Base-by-base conservation (phyloP, 306 rosid species). In the Chamaecrista fasciculata region DNA sequence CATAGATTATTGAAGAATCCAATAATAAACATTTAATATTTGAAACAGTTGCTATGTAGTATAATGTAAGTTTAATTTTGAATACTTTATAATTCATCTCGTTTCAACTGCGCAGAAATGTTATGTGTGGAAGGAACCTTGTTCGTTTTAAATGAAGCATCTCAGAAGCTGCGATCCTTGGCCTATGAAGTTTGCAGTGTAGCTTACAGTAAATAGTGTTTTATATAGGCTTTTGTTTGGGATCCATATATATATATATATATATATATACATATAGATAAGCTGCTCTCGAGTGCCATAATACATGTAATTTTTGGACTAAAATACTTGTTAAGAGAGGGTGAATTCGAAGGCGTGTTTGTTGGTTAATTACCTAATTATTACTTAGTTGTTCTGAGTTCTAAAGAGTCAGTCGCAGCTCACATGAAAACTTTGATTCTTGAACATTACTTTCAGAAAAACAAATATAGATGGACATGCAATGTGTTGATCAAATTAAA, bases 81-180 rank as follows among this genome's bases (percentile, higher is more conserved):
- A 39, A 14, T 34, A 36, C 42, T 50, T 9, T 9, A 19, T 23
- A 33, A 24, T 48, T 36, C 70, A 31, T 69, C 57, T 66, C 19
- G 0, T 18, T 57, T 39, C 23, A 73, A 75, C 75, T 86, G 90
- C 90, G 90, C 96, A 89, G 96, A 82, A 82, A 84, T 58, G 36
- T 89, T 3, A 19, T 82, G 1, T 87, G 90, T 15, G 92, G 92
- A 25, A 75, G 96, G 76, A 86, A 71, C 67, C 70, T 86, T 28
- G 81, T 81, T 49, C 81, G 83, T 56, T 86, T 71, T 49, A 83
- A 81, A 76, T 89, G 83, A 89, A 74, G 70, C 16, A 51, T 31
- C 44, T 1, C 19, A 21, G 29, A 10, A 8, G 39, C 26, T 26
- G 37, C 60, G 33, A n/a, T n/a, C n/a, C n/a, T n/a, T 21, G 74